A percentile compares a stretch with the other conserved stretches of the same genome.
phyloP scores from a whole-genome alignment of 768 basidiomycete genomes.

The Hericium rajendrae region DNA sequence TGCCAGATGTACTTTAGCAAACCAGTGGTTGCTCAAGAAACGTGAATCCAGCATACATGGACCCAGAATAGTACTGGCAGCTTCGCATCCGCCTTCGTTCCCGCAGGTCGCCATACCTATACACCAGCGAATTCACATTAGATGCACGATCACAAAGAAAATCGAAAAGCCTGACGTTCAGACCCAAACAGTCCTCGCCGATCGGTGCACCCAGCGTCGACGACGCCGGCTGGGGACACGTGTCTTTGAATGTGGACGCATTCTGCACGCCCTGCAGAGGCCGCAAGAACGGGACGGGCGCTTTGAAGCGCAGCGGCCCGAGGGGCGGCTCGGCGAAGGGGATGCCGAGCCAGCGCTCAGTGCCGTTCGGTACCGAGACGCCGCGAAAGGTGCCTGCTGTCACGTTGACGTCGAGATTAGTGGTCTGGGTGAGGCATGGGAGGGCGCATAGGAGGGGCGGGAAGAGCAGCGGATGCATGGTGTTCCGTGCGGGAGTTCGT shows the following conservation, averaged over 20 bases:
- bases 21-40: background rate
- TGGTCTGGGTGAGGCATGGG: background rate
- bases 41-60: conserved; percentile 18
- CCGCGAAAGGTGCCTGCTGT: conserved; percentile 41
- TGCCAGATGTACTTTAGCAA: background rate
- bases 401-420: conserved; percentile 24
- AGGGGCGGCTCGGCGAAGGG: conserved; percentile 50
- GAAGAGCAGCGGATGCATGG: background rate
- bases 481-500: background rate
- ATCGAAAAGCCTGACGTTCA: conserved; percentile 33
- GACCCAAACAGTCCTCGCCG: conserved; percentile 42
- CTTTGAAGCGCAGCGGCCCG: conserved; percentile 46
- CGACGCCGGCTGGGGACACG: conserved; percentile 40
- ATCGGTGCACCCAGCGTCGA: conserved; percentile 31
- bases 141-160: background rate
- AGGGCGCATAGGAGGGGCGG: background rate
- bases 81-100: conserved; percentile 14
- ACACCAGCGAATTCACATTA: background rate
- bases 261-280: conserved; percentile 24
- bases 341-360: conserved; percentile 51
- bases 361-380: conserved; percentile 29
- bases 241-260: conserved; percentile 42
- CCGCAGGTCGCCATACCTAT: conserved; percentile 23
- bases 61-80: conserved; percentile 28
- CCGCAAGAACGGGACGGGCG: conserved; percentile 34